Conservation (phyloP, 768 basidiomycete genomes). For the Boletus patriciae region DNA sequence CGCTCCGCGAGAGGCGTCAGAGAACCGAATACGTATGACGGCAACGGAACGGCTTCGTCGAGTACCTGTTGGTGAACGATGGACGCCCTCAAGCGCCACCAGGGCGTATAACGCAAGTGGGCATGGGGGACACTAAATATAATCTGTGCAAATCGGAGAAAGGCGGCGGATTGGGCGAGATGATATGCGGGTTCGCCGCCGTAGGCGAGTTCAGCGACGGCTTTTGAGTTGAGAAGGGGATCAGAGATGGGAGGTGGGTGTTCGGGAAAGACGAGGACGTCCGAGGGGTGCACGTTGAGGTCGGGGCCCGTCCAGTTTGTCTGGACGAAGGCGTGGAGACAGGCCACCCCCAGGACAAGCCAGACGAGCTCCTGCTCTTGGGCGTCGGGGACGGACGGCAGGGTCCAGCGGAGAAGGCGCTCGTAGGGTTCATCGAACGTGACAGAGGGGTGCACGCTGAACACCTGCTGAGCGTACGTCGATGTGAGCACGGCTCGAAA, state of each 20-base stretch:
- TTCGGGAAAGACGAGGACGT: slow-evolving; percentile 39
- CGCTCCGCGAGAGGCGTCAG: slow-evolving; percentile 42
- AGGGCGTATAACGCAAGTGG: slow-evolving; percentile 52
- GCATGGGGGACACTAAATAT: slow-evolving; percentile 56
- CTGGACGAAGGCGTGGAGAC: slow-evolving; percentile 88
- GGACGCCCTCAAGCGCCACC: slow-evolving; percentile 84
- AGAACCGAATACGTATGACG: slow-evolving; percentile 41
- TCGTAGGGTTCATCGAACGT: slow-evolving; percentile 42
- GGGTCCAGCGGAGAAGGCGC: slow-evolving; percentile 34
- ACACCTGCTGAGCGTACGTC: slow-evolving; percentile 41
- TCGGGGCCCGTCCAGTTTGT: slow-evolving; percentile 96
- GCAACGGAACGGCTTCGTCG: slow-evolving; percentile 75
- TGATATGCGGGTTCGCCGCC: slow-evolving; percentile 97
- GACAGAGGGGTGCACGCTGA: slow-evolving; percentile 33
- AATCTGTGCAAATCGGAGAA: slow-evolving; percentile 75
- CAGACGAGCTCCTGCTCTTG: slow-evolving; percentile 53
- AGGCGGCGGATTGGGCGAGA: slow-evolving; percentile 63
- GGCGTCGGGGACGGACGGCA: slow-evolving; percentile 31
- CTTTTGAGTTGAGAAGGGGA: slow-evolving; percentile 57
- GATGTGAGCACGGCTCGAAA: slow-evolving; percentile 56
- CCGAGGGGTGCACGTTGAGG: slow-evolving; percentile 54
- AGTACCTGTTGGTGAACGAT: slow-evolving; percentile 72
- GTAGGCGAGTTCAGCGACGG: slow-evolving; percentile 74
- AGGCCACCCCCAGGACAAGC: slow-evolving; percentile 71
- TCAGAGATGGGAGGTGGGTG: slow-evolving; percentile 37